Percentiles rank a stretch among this genome's conserved stretches.
These are phyloP conservation scores for Eleusine indica DNA, from an alignment of 176 grass and related monocot genomes.

Conservation along the genomic window DNA sequence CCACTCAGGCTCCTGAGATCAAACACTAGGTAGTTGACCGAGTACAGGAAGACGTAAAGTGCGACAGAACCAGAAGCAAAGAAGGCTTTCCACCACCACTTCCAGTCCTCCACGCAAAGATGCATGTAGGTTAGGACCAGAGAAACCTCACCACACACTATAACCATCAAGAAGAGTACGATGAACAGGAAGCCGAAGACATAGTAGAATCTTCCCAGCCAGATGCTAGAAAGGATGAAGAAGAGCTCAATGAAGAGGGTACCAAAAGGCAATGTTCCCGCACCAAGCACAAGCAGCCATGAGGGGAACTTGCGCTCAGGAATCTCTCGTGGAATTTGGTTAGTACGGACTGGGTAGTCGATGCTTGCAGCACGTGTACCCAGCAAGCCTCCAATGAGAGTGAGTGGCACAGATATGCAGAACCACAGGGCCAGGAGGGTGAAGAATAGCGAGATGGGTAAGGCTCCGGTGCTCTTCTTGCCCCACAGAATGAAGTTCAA, in stretches of 20 bases:
- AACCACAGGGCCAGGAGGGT: constrained; percentile 81
- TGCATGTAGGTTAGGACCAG: constrained; percentile 86
- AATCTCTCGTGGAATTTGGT: constrained; percentile 85
- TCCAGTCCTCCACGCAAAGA: constrained; percentile 87
- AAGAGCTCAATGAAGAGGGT: constrained; percentile 92
- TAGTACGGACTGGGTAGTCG: constrained; percentile 76
- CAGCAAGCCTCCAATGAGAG: constrained; percentile 66
- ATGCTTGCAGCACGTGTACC: constrained; percentile 69
- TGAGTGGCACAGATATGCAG: constrained; percentile 81
- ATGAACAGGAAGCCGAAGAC: constrained; percentile 86
- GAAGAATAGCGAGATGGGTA: constrained; percentile 85
- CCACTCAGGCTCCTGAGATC: constrained; percentile 85
- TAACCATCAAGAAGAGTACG: constrained; percentile 65
- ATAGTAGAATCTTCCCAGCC: constrained; percentile 90
- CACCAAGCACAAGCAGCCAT: constrained; percentile 85
- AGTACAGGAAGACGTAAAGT: constrained; percentile 85
- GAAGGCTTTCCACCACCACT: constrained; percentile 95
- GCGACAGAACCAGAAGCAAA: constrained; percentile 79
- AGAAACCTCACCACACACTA: constrained; percentile 81
- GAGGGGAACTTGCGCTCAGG: constrained; percentile 71
- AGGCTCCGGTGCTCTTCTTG: constrained; percentile 82
- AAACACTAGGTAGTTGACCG: constrained; percentile 80
- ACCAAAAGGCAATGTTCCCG: constrained; percentile 81
- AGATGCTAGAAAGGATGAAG: constrained; percentile 91
- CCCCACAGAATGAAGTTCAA: constrained; percentile 81